Conservation (phyloP, 352 stramenopile species). For the Blastocystis sp. region DNA sequence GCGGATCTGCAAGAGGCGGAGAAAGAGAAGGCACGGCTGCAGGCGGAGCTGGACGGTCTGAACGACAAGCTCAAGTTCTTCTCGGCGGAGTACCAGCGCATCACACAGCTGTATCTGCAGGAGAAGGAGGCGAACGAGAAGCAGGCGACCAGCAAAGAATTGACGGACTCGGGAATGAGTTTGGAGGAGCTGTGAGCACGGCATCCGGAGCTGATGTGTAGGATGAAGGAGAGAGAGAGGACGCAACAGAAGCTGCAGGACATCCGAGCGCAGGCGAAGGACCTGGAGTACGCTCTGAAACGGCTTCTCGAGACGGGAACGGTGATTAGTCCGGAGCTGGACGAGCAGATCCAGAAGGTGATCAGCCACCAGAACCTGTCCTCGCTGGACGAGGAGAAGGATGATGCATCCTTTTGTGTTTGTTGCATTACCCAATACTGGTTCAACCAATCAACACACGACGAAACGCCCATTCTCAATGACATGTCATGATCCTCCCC, state of each 20-base stretch:
- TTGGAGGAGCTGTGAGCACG: not conserved
- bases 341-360: slow-evolving; percentile 33
- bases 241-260: slow-evolving; percentile 12
- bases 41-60: slow-evolving; percentile 17
- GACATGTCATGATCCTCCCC: not conserved
- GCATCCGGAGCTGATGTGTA: not conserved
- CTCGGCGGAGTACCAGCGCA: slow-evolving; percentile 43
- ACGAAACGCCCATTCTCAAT: not conserved
- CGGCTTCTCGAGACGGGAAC: slow-evolving; percentile 39
- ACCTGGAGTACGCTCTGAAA: slow-evolving; percentile 44
- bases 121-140: slow-evolving; percentile 33
- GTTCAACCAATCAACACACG: slow-evolving; percentile 5
- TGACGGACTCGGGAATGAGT: not conserved
- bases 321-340: slow-evolving; percentile 32
- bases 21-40: slow-evolving; percentile 11
- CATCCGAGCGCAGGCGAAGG: not conserved
- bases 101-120: slow-evolving; percentile 51
- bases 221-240: slow-evolving; percentile 17
- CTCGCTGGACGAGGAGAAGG: not conserved
- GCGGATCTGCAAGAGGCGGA: slow-evolving; percentile 21
- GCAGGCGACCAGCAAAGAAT: not conserved
- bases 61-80: slow-evolving; percentile 60
- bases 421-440: slow-evolving; percentile 8
- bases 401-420: slow-evolving; percentile 12
- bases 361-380: not conserved